Percentiles rank a stretch among this genome's conserved stretches.
Conservation (phyloP, 441 rosid species). For the Erodium moschatum region DNA sequence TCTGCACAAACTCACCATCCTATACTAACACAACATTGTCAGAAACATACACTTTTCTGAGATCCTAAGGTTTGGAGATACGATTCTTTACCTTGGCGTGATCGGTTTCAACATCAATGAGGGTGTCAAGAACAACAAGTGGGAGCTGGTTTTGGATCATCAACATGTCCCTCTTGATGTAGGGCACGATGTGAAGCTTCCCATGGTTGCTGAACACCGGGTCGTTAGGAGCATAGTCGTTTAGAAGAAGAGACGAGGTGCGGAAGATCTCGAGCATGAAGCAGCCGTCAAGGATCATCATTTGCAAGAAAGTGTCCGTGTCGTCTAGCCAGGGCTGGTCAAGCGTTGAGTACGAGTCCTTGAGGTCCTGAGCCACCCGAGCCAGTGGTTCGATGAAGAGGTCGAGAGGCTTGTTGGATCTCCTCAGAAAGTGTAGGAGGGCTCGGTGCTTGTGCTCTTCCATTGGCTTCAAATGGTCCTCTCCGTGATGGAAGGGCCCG, state of each 20-base stretch:
- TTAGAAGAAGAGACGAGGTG: neutral
- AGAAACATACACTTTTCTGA: neutral
- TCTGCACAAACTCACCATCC: neutral
- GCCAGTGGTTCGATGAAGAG: neutral
- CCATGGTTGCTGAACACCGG: neutral
- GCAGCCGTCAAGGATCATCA: conserved; percentile 1
- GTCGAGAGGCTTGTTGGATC: neutral
- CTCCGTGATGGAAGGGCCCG: neutral
- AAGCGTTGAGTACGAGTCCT: neutral
- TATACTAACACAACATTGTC: neutral
- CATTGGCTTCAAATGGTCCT: neutral
- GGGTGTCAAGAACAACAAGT: neutral
- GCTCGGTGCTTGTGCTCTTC: conserved; percentile 9
- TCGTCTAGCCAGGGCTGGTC: neutral
- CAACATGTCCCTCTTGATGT: conserved; percentile 1
- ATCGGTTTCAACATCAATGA: neutral
- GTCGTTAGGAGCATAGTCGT: neutral
- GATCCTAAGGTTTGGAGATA: neutral
- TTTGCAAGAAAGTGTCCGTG: neutral
- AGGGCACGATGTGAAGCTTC: neutral
- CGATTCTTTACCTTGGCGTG: neutral
- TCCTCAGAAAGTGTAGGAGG: neutral
- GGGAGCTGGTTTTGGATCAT: conserved; percentile 1
- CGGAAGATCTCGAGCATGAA: neutral
- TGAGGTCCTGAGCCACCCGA: neutral